Conservation (phyloP, 495 filamentous ascomycete species). For the Aspergillus wentii region DNA sequence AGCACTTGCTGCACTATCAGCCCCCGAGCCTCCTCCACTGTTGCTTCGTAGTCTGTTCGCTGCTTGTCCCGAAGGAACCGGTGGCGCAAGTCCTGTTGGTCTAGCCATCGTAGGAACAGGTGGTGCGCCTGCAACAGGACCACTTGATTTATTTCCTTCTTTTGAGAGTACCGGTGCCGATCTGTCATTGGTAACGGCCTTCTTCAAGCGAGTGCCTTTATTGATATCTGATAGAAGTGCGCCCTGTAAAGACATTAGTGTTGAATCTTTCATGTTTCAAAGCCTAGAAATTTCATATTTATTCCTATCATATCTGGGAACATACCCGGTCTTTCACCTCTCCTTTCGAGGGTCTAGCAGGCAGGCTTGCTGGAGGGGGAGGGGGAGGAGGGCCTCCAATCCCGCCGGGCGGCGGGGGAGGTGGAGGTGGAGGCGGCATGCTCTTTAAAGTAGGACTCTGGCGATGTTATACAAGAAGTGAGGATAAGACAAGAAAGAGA, state of each 20-base stretch:
- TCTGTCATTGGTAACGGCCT: constrained; percentile 90
- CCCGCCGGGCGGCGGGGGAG: constrained; percentile 55
- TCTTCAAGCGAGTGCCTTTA: constrained; percentile 77
- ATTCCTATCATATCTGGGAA: no score
- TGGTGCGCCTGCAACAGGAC: constrained; percentile 67
- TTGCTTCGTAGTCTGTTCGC: constrained; percentile 71
- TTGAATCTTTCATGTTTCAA: no score
- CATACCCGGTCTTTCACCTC: constrained; percentile 53
- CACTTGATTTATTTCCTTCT: constrained; percentile 50
- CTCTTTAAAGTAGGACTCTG: constrained; percentile 9
- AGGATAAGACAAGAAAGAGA: no score
- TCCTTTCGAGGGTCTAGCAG: constrained; percentile 41
- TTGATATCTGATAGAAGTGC: constrained; percentile 85
- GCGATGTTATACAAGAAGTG: no score
- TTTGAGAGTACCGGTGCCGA: constrained; percentile 70
- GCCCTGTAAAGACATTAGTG: constrained; percentile 55
- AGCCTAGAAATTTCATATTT: no score
- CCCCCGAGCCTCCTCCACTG: constrained; percentile 59
- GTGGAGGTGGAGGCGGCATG: constrained; percentile 72
- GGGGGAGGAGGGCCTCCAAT: constrained; percentile 69
- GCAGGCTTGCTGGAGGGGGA: constrained; percentile 48
- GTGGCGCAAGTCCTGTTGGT: constrained; percentile 71
- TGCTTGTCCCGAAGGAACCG: constrained; percentile 52
- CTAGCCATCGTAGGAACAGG: constrained; percentile 67
- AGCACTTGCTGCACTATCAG: constrained; percentile 33